Evolutionary conservation across 768 basidiomycete genomes (phyloP), one percentile per base, ranked within the genome.

Genomic region (Suillus paluster): DNA sequence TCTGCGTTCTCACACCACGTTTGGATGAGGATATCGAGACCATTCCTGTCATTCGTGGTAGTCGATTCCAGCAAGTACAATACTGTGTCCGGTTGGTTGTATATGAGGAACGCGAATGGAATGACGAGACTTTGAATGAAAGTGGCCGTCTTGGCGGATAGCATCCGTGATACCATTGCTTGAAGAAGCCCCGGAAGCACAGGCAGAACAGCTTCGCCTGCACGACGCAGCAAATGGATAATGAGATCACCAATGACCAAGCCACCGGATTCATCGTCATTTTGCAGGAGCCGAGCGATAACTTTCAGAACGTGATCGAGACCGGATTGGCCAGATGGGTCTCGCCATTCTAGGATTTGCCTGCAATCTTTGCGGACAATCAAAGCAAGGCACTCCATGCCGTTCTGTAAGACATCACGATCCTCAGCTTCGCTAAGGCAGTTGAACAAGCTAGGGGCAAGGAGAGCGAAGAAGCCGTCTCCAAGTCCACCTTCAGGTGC

Each of bases 1-100:
- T 94, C 92, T 14, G 90, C 89, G 68, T 95, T 96, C 73, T 99
- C 97, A 70, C 92, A 93, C 97, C 96, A 98, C 0, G 92, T 89
- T 59, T 89, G 85, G 30, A 99, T 83, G n/a, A 99, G 81, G 52
- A 98, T 84, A 63, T 95, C 89, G n/a, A 98, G 82, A 0, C 86
- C 93, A 0, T 83, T 82, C 33, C 86, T 83, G 23, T 83, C 86
- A 49, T 84, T 78, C 11, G 89, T 79, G 14, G 75, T 78, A 64
- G 86, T 88, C 12, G 84, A 78, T 67, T 96, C 93, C 23, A 99
- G 80, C 33, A 97, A 81, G 14, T 82, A 78, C 19, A 99, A 79
- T 2, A 95, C 89, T 0, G 87, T 86, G 64, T 94, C 90, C 25
- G 88, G 85, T 70, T 97, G 92, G 62, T 91, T 90, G 71, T 94